These are phyloP conservation scores for Trametes cingulata DNA, from an alignment of 768 basidiomycete genomes.

Conservation along the genomic window DNA sequence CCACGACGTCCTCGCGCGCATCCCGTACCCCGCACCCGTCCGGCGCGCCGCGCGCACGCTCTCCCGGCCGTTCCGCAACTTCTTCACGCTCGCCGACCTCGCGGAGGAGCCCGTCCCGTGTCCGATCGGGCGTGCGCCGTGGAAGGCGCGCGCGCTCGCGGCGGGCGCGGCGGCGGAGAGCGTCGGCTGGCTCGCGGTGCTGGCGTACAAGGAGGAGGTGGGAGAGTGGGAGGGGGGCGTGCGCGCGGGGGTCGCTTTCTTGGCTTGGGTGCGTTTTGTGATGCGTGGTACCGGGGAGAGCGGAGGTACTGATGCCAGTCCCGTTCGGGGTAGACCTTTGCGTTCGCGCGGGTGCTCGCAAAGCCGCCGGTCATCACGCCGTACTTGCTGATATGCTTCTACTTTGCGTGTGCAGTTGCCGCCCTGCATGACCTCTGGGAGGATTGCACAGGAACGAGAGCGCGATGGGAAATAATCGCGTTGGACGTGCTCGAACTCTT, in stretches of 20 bases:
- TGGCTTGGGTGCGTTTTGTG: conserved; percentile 51
- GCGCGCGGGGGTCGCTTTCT: conserved; percentile 36
- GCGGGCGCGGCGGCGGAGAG: conserved; percentile 41
- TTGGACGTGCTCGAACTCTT: conserved; percentile 35
- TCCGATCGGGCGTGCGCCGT: conserved; percentile 26
- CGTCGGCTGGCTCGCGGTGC: conserved; percentile 44
- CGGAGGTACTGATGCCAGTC: not conserved
- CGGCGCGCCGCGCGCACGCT: conserved; percentile 10
- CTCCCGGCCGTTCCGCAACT: conserved; percentile 48
- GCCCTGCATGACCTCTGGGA: conserved; percentile 41
- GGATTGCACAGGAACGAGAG: conserved; percentile 24
- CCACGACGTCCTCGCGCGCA: conserved; percentile 18
- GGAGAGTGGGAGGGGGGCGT: conserved; percentile 20
- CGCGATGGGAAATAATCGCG: conserved; percentile 17
- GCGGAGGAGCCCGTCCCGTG: conserved; percentile 35
- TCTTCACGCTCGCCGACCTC: conserved; percentile 54
- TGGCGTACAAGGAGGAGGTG: conserved; percentile 38
- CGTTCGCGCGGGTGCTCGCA: conserved; percentile 39
- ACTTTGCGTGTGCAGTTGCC: conserved; percentile 38
- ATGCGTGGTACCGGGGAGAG: not conserved
- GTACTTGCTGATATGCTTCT: conserved; percentile 49
- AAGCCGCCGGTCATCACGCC: conserved; percentile 52
- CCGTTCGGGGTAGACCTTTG: conserved; percentile 42
- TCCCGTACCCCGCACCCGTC: conserved; percentile 13
- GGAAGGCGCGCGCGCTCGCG: conserved; percentile 38